phyloP scores from a whole-genome alignment of 495 filamentous ascomycete genomes.

The Cladorrhinum samala region DNA sequence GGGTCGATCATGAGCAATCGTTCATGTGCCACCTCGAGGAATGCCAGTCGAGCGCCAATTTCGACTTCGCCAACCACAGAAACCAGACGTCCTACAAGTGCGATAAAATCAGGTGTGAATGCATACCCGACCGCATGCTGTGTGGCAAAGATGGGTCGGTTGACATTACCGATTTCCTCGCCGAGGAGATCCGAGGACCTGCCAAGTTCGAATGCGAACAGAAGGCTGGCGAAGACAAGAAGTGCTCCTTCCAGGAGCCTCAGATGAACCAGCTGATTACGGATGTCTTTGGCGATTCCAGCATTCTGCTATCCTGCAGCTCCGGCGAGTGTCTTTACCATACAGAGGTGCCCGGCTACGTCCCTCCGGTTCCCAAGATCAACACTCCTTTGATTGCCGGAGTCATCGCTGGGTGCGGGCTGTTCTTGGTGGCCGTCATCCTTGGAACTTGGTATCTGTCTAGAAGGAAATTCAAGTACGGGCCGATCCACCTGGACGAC shows the following conservation, averaged over 20 bases:
- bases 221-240: constrained; percentile 50
- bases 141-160: constrained; percentile 88
- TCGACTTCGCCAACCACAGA: constrained; percentile 48
- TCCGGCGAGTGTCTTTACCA: constrained; percentile 88
- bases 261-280: constrained; percentile 86
- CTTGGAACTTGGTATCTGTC: constrained; percentile 85
- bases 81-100: constrained; percentile 84
- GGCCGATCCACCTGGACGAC: constrained; percentile 75
- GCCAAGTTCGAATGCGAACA: constrained; percentile 72
- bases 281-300: constrained; percentile 81
- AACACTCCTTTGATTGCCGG: constrained; percentile 95
- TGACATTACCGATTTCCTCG: constrained; percentile 84
- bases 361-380: constrained; percentile 84
- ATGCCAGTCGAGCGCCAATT: constrained; percentile 65
- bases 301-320: constrained; percentile 74
- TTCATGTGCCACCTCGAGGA: constrained; percentile 89
- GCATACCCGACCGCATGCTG: constrained; percentile 85
- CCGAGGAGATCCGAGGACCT: constrained; percentile 73
- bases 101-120: constrained; percentile 75
- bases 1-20: constrained; percentile 88
- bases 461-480: constrained; percentile 62
- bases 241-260: constrained; percentile 81
- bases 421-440: constrained; percentile 84
- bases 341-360: constrained; percentile 87
- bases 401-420: constrained; percentile 78